Conservation (phyloP, 1,284 basidiomycete species). For the Megacollybia platyphylla region DNA sequence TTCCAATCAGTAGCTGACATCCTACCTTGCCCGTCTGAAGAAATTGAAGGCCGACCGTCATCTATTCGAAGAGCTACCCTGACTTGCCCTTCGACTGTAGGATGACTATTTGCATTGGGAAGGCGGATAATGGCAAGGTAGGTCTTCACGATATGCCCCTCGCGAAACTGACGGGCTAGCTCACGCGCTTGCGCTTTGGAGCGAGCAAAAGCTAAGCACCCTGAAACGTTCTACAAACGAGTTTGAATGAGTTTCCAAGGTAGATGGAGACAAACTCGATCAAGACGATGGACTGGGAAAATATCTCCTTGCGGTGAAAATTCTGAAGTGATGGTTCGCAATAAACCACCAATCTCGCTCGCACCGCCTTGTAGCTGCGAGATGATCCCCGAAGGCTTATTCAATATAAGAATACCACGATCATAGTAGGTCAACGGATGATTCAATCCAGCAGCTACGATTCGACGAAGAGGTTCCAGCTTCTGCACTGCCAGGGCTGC, state of each 20-base stretch:
- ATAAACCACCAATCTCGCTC: not conserved
- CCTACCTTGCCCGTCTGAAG: not conserved
- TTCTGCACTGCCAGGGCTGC: not conserved
- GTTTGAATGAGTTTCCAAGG: not conserved
- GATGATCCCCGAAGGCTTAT: slow-evolving; percentile 1
- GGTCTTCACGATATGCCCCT: not conserved
- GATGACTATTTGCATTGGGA: not conserved
- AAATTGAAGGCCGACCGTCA: not conserved
- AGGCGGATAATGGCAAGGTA: not conserved
- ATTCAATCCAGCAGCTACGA: not conserved
- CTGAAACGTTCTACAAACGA: not conserved
- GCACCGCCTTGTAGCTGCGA: not conserved
- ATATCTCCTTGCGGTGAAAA: not conserved
- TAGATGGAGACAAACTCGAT: not conserved
- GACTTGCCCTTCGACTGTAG: not conserved
- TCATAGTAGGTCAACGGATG: not conserved
- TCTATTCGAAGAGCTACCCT: not conserved
- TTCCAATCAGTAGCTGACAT: slow-evolving; percentile 1
- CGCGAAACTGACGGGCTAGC: not conserved
- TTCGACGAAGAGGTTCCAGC: not conserved
- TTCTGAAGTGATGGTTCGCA: not conserved
- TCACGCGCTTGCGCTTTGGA: not conserved
- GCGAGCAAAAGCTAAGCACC: not conserved
- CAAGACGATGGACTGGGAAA: slow-evolving; percentile 1
- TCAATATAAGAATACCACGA: not conserved